Percentiles rank a stretch among this genome's conserved stretches.
Conservation (phyloP, 495 filamentous ascomycete genomes). For the Daldinia caldariorum region DNA sequence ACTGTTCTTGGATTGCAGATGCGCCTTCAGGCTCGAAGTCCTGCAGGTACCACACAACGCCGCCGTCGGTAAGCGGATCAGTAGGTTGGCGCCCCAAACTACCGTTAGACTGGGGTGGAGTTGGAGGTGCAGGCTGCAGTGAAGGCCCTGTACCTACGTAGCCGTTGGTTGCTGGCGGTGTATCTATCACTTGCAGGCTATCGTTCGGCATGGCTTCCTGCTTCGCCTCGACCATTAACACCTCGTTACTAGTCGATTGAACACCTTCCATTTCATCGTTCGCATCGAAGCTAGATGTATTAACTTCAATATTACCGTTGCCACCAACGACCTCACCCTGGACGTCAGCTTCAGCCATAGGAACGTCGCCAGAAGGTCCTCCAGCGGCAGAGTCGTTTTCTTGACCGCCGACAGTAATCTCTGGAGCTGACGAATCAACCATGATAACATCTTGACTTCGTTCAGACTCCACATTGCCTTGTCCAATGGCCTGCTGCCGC, state of each 20-base stretch:
- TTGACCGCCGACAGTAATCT: constrained; percentile 55
- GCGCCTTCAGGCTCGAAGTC: constrained; percentile 83
- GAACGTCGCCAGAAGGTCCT: constrained; percentile 34
- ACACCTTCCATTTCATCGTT: constrained; percentile 49
- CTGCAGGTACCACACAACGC: constrained; percentile 88
- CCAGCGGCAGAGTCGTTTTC: constrained; percentile 41
- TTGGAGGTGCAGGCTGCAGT: constrained; percentile 51
- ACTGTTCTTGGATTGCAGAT: constrained; percentile 72
- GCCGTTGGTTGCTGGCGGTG: constrained; percentile 52
- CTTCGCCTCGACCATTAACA: constrained; percentile 29
- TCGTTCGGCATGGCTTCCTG: constrained; percentile 40
- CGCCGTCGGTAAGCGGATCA: constrained; percentile 72
- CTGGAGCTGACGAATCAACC: constrained; percentile 56
- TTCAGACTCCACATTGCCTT: constrained; percentile 44
- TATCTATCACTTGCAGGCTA: constrained; percentile 50
- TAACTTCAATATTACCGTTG: constrained; percentile 56
- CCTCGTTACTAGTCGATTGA: constrained; percentile 37
- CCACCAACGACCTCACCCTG: constrained; percentile 35
- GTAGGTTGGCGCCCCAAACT: constrained; percentile 54
- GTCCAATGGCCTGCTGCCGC: constrained; percentile 46
- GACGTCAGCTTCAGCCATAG: constrained; percentile 42
- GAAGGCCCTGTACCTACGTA: constrained; percentile 47
- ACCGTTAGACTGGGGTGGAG: constrained; percentile 61
- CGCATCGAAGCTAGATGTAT: constrained; percentile 48
- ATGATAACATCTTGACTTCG: constrained; percentile 56